Conservation (phyloP, 768 basidiomycete species). For the Kwoniella mangroviensis region DNA sequence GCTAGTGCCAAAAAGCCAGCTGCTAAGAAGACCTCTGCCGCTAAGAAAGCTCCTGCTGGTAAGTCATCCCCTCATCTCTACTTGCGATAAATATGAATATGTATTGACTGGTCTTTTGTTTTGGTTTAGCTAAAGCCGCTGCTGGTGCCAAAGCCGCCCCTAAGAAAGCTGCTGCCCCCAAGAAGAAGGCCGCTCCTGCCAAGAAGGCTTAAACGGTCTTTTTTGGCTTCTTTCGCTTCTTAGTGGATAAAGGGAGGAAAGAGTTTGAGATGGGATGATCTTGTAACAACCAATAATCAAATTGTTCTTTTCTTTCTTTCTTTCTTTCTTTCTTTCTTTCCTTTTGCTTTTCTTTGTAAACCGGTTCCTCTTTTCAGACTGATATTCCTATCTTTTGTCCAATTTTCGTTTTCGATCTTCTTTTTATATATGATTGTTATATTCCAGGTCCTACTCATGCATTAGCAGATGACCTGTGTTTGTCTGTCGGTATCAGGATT, state of each 20-base stretch:
- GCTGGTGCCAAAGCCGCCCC: conserved; percentile 35
- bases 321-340: conserved; percentile 10
- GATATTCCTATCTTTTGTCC: background rate
- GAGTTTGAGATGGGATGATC: background rate
- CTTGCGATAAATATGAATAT: background rate
- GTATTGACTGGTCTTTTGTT: conserved; percentile 13
- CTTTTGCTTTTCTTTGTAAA: conserved; percentile 17
- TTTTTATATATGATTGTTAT: conserved; percentile 12
- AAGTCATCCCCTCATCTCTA: conserved; percentile 1
- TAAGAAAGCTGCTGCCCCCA: conserved; percentile 46
- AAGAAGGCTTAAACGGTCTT: conserved; percentile 39
- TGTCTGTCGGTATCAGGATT: too few relatives aligned
- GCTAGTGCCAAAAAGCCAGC: conserved; percentile 34
- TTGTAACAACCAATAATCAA: background rate
- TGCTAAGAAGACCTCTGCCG: conserved; percentile 35
- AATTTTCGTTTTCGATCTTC: conserved; percentile 33
- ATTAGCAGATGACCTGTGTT: conserved; percentile 26
- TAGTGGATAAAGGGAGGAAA: background rate
- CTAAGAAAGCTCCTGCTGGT: conserved; percentile 50
- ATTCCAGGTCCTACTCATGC: conserved; percentile 24
- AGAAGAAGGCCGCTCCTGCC: conserved; percentile 46
- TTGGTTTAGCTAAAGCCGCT: conserved; percentile 36
- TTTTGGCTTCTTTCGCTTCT: background rate
- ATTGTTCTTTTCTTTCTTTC: conserved; percentile 12
- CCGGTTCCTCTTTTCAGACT: background rate